Percentiles rank a stretch among this genome's conserved stretches.
phyloP scores from a whole-genome alignment of 2,329 filamentous ascomycete species.

The Diaporthe longicolla region DNA sequence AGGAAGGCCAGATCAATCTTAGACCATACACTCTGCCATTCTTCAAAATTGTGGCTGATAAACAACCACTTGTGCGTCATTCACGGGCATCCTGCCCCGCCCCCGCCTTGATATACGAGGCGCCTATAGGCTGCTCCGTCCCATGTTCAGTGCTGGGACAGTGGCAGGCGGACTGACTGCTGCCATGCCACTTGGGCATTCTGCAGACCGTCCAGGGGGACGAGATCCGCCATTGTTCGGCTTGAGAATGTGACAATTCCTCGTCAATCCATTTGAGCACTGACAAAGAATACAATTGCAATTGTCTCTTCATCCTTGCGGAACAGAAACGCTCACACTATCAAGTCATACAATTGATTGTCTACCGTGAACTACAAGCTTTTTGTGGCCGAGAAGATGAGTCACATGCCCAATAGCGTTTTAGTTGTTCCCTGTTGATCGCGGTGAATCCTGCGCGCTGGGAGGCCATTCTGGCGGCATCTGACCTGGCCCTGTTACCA shows the following conservation, averaged over 20 bases:
- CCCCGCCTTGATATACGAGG: neutral
- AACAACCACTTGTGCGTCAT: too few species aligned
- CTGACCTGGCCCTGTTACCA: too few species aligned
- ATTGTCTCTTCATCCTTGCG: neutral
- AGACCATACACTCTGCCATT: neutral
- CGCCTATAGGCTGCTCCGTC: neutral
- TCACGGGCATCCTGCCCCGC: too few species aligned
- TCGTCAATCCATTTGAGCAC: neutral
- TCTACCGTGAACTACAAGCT: neutral
- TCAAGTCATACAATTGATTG: neutral
- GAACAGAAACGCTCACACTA: rapidly evolving
- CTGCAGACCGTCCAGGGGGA: rapidly evolving
- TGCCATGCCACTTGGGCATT: neutral
- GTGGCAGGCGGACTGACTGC: neutral
- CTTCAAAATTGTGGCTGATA: too few species aligned
- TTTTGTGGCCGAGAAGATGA: neutral
- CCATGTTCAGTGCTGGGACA: rapidly evolving
- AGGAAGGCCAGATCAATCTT: neutral
- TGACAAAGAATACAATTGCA: neutral
- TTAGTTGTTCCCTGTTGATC: too few species aligned
- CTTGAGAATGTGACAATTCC: neutral
- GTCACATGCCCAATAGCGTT: too few species aligned
- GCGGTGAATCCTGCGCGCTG: too few species aligned
- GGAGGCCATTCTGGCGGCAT: neutral
- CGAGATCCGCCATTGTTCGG: too few species aligned